These are phyloP conservation scores for Colletotrichum sp. DNA, from an alignment of 2,329 filamentous ascomycete genomes.

Conservation along the genomic window DNA sequence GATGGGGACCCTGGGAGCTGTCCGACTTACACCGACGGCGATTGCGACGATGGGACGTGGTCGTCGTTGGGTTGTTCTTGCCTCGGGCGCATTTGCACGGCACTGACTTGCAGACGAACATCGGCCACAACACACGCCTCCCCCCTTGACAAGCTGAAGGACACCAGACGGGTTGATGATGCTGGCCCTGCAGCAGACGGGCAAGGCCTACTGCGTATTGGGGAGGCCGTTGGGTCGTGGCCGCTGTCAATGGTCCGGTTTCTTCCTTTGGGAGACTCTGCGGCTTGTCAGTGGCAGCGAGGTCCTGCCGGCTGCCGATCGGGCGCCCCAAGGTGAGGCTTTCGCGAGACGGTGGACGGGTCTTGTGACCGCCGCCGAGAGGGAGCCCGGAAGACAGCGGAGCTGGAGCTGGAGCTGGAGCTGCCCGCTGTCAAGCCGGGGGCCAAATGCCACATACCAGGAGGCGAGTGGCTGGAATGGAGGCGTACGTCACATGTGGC, in stretches of 20 bases:
- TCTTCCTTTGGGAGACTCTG: background rate
- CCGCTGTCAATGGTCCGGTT: background rate
- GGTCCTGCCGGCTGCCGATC: slow-evolving; percentile 15
- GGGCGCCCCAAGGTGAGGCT: slow-evolving; percentile 6
- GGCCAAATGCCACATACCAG: background rate
- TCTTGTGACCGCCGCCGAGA: slow-evolving; percentile 10
- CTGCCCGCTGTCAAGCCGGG: background rate
- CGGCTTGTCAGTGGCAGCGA: background rate
- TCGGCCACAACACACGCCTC: background rate
- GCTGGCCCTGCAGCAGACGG: background rate
- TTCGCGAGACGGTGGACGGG: background rate
- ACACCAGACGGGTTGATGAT: background rate
- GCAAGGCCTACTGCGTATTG: background rate
- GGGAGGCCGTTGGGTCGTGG: background rate
- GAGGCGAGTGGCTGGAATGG: slow-evolving; percentile 14
- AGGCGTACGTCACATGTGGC: slow-evolving; percentile 17
- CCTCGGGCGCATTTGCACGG: background rate
- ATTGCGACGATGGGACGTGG: background rate
- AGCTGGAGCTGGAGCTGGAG: background rate
- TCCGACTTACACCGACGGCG: slow-evolving; percentile 7
- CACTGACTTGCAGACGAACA: background rate
- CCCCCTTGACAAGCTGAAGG: slow-evolving; percentile 11
- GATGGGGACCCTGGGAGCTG: background rate
- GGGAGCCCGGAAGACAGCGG: slow-evolving; percentile 3
- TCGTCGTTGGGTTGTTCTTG: background rate